These are phyloP conservation scores for Chlamydomonas sp. DNA, from an alignment of 139 green algal species.

Conservation along the genomic window DNA sequence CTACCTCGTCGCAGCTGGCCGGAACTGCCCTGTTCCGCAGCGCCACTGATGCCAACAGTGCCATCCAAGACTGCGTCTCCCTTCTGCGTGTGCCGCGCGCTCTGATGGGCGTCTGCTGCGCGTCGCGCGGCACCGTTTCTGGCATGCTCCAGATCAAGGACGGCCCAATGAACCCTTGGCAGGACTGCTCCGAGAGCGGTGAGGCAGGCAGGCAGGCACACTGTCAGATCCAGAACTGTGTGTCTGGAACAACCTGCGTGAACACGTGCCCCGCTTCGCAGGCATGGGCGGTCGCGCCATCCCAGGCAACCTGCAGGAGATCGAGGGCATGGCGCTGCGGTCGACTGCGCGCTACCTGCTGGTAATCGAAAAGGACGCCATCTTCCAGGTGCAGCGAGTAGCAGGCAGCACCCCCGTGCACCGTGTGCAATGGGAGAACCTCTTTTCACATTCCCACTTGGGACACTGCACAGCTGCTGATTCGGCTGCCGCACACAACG, in stretches of 20 bases:
- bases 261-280: no score
- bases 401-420: background rate
- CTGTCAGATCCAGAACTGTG: no score
- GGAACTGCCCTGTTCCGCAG: conserved; percentile 31
- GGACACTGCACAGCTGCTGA: background rate
- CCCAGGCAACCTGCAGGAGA: no score
- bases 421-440: background rate
- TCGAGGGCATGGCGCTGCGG: background rate
- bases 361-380: conserved; percentile 74
- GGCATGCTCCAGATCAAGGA: conserved; percentile 50
- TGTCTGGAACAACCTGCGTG: no score
- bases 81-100: conserved; percentile 53
- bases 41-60: conserved; percentile 31
- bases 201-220: background rate
- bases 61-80: conserved; percentile 50
- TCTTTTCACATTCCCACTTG: background rate
- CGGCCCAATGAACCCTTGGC: conserved; percentile 21
- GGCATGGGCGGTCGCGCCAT: no score
- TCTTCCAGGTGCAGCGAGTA: conserved; percentile 52
- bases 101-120: conserved; percentile 51
- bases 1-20: conserved; percentile 24
- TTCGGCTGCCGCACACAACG: background rate
- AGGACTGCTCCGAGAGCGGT: conserved; percentile 38
- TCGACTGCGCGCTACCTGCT: conserved; percentile 34
- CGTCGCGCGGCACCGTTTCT: conserved; percentile 22